These are phyloP conservation scores for Clitopilus hobsonii DNA, from an alignment of 768 basidiomycete species.

Conservation along the genomic window DNA sequence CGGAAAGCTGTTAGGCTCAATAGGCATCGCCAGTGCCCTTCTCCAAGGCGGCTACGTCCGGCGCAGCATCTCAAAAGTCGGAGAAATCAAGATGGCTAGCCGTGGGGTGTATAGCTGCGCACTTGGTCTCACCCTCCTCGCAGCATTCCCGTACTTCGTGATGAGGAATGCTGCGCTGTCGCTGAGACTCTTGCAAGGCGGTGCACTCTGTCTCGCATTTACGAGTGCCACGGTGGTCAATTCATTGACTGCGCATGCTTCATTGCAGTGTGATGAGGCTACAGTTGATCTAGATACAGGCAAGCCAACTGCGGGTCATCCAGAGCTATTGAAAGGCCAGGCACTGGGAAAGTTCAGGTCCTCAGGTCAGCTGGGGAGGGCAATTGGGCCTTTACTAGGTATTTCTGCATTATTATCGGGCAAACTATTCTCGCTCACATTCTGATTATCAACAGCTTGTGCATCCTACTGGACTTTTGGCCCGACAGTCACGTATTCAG, in stretches of 20 bases:
- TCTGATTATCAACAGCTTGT: slow-evolving; percentile 50
- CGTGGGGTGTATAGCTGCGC: slow-evolving; percentile 76
- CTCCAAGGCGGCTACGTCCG: slow-evolving; percentile 96
- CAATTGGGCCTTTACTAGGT: slow-evolving; percentile 90
- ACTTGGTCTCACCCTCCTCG: slow-evolving; percentile 64
- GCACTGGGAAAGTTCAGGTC: slow-evolving; percentile 86
- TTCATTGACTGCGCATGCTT: slow-evolving; percentile 86
- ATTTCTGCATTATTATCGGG: slow-evolving; percentile 17
- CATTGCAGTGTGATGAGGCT: slow-evolving; percentile 82
- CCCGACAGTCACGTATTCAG: slow-evolving; percentile 69
- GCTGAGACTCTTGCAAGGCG: slow-evolving; percentile 54
- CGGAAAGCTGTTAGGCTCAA: slow-evolving; percentile 77
- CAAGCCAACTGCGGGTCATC: slow-evolving; percentile 50
- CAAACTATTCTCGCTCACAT: slow-evolving; percentile 14
- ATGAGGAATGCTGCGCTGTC: slow-evolving; percentile 36
- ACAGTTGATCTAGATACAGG: slow-evolving; percentile 50
- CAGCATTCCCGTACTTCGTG: slow-evolving; percentile 59
- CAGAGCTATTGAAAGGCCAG: slow-evolving; percentile 75
- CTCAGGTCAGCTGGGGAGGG: slow-evolving; percentile 91
- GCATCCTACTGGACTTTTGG: slow-evolving; percentile 88
- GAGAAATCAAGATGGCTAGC: slow-evolving; percentile 80
- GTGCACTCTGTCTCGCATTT: slow-evolving; percentile 84
- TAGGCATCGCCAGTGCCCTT: slow-evolving; percentile 86
- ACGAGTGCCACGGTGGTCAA: slow-evolving; percentile 96
- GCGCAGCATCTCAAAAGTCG: slow-evolving; percentile 65